Evolutionary conservation across 73 alveolate species (phyloP).

Genomic region (Blepharisma stoltei): DNA sequence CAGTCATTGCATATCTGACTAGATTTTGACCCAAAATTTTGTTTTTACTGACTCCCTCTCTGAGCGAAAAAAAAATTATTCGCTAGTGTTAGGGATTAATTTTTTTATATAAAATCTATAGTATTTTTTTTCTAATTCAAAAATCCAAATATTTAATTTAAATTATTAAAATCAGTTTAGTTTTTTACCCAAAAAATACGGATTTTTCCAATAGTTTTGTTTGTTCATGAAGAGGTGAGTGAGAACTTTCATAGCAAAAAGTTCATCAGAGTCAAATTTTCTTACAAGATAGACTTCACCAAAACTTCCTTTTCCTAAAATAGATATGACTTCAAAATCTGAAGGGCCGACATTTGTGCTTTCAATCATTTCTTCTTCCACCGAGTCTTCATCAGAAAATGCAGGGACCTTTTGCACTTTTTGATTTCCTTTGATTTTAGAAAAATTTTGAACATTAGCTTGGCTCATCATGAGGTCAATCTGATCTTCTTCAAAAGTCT

Average conservation of each 20-base stretch:
- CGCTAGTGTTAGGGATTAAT: too few relatives aligned
- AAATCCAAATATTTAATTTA: too few relatives aligned
- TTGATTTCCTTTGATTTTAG: neutral
- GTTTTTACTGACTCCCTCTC: neutral
- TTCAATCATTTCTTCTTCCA: neutral
- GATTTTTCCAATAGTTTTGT: too few relatives aligned
- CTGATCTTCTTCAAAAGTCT: too few relatives aligned
- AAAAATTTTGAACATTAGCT: too few relatives aligned
- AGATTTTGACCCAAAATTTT: constrained; percentile 67
- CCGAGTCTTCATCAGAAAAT: neutral
- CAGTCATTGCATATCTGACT: constrained; percentile 86
- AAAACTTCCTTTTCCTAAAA: constrained; percentile 92
- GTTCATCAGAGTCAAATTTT: constrained; percentile 56
- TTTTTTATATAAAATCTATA: too few relatives aligned
- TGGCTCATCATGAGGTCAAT: too few relatives aligned
- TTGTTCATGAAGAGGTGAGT: too few relatives aligned
- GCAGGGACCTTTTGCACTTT: neutral
- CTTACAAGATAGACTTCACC: constrained; percentile 88
- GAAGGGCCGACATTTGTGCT: constrained; percentile 41
- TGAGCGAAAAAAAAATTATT: too few relatives aligned
- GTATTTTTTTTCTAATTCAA: too few relatives aligned
- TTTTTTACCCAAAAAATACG: too few relatives aligned
- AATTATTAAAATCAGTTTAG: too few relatives aligned
- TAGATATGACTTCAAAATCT: constrained; percentile 51
- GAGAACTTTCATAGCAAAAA: constrained; percentile 89